These are phyloP conservation scores for Pichia heedii DNA, from an alignment of 805 yeast species.

Conservation along the genomic window DNA sequence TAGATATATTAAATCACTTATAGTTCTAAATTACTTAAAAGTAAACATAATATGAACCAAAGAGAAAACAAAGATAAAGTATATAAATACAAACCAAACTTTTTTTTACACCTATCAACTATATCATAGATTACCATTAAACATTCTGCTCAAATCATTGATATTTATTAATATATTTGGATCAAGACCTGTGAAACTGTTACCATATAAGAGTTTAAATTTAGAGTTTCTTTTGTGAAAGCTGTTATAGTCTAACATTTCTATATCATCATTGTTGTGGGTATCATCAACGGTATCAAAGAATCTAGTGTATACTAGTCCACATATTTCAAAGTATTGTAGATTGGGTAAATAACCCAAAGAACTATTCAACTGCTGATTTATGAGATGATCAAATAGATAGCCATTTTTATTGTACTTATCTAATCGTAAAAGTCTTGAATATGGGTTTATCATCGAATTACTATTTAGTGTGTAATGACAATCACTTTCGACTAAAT, in stretches of 20 bases:
- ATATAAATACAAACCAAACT: background rate
- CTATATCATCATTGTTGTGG: background rate
- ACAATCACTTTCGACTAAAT: constrained; percentile 14
- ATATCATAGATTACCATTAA: constrained; percentile 14
- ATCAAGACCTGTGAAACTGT: constrained; percentile 18
- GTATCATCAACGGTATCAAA: no score
- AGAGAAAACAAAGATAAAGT: background rate
- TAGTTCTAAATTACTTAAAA: no score
- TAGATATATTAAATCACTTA: background rate
- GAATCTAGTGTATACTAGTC: constrained; percentile 18
- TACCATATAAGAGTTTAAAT: constrained; percentile 20
- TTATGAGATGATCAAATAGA: constrained; percentile 24
- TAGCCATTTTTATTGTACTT: constrained; percentile 14
- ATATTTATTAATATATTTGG: constrained; percentile 13
- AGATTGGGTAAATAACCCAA: constrained; percentile 14
- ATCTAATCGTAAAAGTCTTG: constrained; percentile 13
- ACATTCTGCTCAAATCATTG: constrained; percentile 21
- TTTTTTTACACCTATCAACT: no score
- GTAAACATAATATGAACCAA: background rate
- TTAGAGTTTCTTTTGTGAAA: no score
- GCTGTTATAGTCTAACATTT: background rate
- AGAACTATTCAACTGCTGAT: constrained; percentile 19
- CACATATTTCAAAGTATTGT: constrained; percentile 25
- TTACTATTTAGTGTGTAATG: constrained; percentile 5
- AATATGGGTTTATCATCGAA: constrained; percentile 10